phyloP scores from a whole-genome alignment of 805 yeast species.

The Candida nitratophila region DNA sequence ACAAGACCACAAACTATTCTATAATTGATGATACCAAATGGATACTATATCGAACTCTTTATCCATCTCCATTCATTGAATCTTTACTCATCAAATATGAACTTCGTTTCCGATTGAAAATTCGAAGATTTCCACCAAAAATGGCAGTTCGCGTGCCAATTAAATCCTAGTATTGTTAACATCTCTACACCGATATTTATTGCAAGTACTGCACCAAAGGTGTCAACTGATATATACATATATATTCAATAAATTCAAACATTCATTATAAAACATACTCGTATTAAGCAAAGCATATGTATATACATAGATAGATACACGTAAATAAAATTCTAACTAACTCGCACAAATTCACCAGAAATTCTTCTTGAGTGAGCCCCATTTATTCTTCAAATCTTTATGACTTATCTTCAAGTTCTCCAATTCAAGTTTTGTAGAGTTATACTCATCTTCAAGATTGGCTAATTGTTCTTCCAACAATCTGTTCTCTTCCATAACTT shows the following conservation, averaged over 20 bases:
- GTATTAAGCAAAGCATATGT: too few species aligned
- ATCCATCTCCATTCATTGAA: too few species aligned
- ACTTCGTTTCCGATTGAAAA: background rate
- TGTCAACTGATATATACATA: too few species aligned
- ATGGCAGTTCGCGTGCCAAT: background rate
- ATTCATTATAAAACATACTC: too few species aligned
- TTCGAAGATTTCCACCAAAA: background rate
- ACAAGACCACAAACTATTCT: background rate
- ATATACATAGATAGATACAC: too few species aligned
- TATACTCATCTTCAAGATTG: conserved; percentile 29
- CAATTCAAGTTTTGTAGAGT: conserved; percentile 23
- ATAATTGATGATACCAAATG: background rate
- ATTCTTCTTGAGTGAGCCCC: conserved; percentile 26
- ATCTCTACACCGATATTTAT: too few species aligned
- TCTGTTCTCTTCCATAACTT: conserved; percentile 60
- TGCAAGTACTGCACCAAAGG: too few species aligned
- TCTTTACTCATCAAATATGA: too few species aligned
- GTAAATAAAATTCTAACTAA: too few species aligned
- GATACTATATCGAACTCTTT: too few species aligned
- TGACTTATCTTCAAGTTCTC: conserved; percentile 27
- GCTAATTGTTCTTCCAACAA: conserved; percentile 46
- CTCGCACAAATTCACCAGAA: conserved; percentile 11
- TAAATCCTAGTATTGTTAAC: too few species aligned
- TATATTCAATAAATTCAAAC: too few species aligned
- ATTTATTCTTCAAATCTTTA: conserved; percentile 20